Conservation (phyloP, 2,329 filamentous ascomycete species). For the Aplosporella prunicola region DNA sequence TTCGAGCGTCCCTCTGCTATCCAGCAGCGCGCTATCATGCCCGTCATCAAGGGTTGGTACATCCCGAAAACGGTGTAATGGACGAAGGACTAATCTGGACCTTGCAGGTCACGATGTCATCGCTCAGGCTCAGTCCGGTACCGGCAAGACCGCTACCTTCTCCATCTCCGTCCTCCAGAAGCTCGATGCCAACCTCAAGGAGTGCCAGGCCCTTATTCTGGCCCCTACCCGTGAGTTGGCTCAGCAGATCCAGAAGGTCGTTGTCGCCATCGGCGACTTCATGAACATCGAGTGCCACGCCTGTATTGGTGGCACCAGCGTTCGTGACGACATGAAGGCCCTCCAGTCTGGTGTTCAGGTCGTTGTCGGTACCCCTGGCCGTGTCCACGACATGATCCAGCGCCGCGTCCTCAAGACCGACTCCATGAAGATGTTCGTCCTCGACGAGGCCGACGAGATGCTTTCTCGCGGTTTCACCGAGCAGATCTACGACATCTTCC, state of each 20-base stretch:
- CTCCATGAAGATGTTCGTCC: conserved; percentile 99
- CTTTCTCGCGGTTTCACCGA: conserved; percentile 98
- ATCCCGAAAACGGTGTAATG: conserved; percentile 6
- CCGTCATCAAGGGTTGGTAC: conserved; percentile 91
- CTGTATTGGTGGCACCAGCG: conserved; percentile 96
- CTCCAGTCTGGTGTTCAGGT: conserved; percentile 94
- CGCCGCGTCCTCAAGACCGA: conserved; percentile 95
- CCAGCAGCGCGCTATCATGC: conserved; percentile 99
- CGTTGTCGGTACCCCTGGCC: conserved; percentile 93
- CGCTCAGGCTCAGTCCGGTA: conserved; percentile 98
- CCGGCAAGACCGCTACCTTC: conserved; percentile 99
- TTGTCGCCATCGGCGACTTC: conserved; percentile 97
- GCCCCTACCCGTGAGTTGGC: conserved; percentile 97
- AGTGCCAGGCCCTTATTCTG: conserved; percentile 95
- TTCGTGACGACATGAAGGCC: conserved; percentile 97
- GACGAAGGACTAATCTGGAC: conserved; percentile 18
- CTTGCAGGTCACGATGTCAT: conserved; percentile 86
- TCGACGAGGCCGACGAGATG: conserved; percentile 99
- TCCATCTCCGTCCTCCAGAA: conserved; percentile 98
- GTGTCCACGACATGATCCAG: conserved; percentile 99
- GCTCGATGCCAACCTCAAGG: conserved; percentile 90
- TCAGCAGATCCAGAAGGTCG: conserved; percentile 99
- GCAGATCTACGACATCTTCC: conserved; percentile 99
- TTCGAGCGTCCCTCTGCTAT: conserved; percentile 99
- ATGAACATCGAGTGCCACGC: conserved; percentile 99